phyloP scores from a whole-genome alignment of 2,329 filamentous ascomycete genomes.

The Septoria linicola region DNA sequence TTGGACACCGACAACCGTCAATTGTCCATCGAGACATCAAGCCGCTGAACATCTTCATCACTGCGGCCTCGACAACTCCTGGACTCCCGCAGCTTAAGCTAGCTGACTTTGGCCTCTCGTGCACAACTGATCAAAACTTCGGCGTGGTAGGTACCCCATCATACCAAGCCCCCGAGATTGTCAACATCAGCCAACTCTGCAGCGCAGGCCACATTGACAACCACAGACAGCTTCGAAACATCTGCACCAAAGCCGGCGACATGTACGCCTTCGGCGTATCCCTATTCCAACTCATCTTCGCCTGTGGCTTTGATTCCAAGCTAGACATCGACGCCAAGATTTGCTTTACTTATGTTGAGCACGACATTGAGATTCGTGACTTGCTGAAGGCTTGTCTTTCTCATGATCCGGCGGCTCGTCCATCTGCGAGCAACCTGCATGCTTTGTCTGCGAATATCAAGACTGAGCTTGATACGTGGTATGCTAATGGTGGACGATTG shows the following conservation, averaged over 20 bases:
- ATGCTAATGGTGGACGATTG: slow-evolving; percentile 5
- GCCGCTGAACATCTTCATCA: slow-evolving; percentile 17
- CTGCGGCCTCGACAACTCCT: slow-evolving; percentile 11
- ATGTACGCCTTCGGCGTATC: slow-evolving; percentile 31
- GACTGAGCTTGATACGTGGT: slow-evolving; percentile 8
- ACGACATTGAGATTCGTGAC: slow-evolving; percentile 2
- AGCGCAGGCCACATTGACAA: slow-evolving; percentile 14
- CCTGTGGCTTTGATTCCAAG: not conserved
- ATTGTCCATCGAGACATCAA: slow-evolving; percentile 21
- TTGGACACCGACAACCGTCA: slow-evolving; percentile 6
- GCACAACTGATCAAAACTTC: slow-evolving; percentile 5
- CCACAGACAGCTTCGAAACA: not conserved
- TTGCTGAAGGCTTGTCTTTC: slow-evolving; percentile 11
- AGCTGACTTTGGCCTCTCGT: slow-evolving; percentile 18
- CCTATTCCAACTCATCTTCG: slow-evolving; percentile 25
- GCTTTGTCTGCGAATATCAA: slow-evolving; percentile 5
- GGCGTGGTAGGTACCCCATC: slow-evolving; percentile 11
- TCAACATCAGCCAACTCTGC: slow-evolving; percentile 26
- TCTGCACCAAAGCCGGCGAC: slow-evolving; percentile 27
- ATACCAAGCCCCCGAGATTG: slow-evolving; percentile 18
- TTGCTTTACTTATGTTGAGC: not conserved
- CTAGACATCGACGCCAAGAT: slow-evolving; percentile 8
- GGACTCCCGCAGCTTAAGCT: slow-evolving; percentile 12
- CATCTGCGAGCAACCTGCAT: slow-evolving; percentile 1
- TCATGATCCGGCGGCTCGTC: slow-evolving; percentile 4